Evolutionary conservation across 352 stramenopile species (phyloP), one percentile per base, ranked within the genome.

Genomic region (Thalassiosira exigua): DNA sequence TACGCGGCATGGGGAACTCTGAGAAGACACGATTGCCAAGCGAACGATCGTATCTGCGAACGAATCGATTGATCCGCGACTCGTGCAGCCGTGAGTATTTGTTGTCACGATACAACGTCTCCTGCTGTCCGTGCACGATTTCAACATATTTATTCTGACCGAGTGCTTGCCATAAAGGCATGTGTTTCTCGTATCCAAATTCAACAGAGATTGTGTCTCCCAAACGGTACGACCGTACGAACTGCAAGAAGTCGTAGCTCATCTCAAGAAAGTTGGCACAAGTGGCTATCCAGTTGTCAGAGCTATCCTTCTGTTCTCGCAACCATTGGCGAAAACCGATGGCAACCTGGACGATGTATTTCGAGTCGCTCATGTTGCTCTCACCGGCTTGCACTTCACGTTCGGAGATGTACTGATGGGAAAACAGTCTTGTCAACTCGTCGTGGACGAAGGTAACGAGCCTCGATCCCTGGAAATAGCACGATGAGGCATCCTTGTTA

Each of bases 201-300:
- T 59, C 44, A 36, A 69, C 30, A 19, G 9, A 12, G 29, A 69
- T 58, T 19, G 60, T 3, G 41, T 69, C 60, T 4, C 26, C 21
- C 5, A 4, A 5, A 4, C 60, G 14, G 21, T 69, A 69, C 3
- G 60, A 33, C 14, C 21, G 2, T 26, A 69, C 42, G 39, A 69
- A 69, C 4, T 12, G 3, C 1, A 42, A 42, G 42, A 69, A 60
- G 26, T 69, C 60, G 4, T 46, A 2, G 46, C 11, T 19, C 41
- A 69, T 69, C 7, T n/a, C 5, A 1, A 69, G 4, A 58, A 69
- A 69, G 4, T 30, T n/a, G n/a, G n/a, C n/a, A n/a, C n/a, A n/a
- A n/a, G n/a, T n/a, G n/a, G n/a, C n/a, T n/a, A n/a, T n/a, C n/a
- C n/a, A n/a, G n/a, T n/a, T 44, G 36, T 44, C 7, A 14, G 7